Conservation (phyloP, 495 filamentous ascomycete genomes). For the Penicillium silybi region DNA sequence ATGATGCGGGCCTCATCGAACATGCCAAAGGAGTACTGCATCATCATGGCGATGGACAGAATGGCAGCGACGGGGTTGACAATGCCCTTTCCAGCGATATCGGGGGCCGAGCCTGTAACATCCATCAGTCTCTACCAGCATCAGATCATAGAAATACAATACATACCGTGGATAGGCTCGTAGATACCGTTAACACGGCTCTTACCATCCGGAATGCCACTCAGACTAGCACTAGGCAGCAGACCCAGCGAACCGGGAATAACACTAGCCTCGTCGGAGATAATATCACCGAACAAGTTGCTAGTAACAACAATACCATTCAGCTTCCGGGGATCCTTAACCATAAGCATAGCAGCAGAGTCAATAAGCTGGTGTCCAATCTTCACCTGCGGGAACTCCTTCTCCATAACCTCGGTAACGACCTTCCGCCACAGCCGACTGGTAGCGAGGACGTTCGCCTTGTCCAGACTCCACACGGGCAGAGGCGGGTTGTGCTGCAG, state of each 20-base stretch:
- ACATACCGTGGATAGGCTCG: conserved; percentile 92
- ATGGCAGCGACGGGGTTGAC: conserved; percentile 66
- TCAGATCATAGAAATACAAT: conserved; percentile 4
- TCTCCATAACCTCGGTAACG: conserved; percentile 68
- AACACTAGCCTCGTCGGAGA: conserved; percentile 92
- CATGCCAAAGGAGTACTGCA: conserved; percentile 51
- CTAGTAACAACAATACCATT: conserved; percentile 93
- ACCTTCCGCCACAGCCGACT: conserved; percentile 86
- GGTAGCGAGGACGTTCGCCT: conserved; percentile 95
- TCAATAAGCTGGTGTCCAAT: conserved; percentile 91
- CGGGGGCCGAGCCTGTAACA: conserved; percentile 41
- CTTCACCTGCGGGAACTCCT: conserved; percentile 85
- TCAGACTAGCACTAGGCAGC: conserved; percentile 84
- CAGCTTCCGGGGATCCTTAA: conserved; percentile 86
- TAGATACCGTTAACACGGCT: conserved; percentile 70
- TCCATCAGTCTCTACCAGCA: conserved; percentile 7
- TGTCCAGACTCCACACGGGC: conserved; percentile 87
- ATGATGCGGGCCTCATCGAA: conserved; percentile 49
- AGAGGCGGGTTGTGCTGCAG: conserved; percentile 73
- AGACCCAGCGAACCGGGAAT: conserved; percentile 91
- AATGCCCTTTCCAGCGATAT: conserved; percentile 80
- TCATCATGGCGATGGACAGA: conserved; percentile 53
- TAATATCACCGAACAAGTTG: conserved; percentile 96
- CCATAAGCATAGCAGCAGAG: conserved; percentile 93
- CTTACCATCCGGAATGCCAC: conserved; percentile 74